Evolutionary conservation across 306 rosid species (phyloP).

Genomic region (Trifolium fragiferum): DNA sequence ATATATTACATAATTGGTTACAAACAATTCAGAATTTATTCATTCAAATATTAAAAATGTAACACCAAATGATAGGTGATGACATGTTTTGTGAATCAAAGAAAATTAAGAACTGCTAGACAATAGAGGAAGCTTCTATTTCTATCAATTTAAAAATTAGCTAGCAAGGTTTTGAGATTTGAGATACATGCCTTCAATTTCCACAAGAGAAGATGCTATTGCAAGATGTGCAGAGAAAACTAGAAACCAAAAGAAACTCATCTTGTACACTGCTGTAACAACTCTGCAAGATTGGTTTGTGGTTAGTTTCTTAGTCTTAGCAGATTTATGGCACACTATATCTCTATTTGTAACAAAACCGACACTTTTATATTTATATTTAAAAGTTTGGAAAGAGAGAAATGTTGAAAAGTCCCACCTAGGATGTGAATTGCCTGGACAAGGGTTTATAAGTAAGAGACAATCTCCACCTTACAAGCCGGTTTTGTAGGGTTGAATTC

Average conservation of each 20-base stretch:
- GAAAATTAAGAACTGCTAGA: not conserved
- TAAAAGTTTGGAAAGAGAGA: not conserved
- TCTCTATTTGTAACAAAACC: conserved; percentile 19
- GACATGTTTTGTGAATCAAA: not conserved
- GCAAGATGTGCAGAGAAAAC: conserved; percentile 51
- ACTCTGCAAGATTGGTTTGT: not conserved
- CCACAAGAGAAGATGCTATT: conserved; percentile 44
- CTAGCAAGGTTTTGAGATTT: not conserved
- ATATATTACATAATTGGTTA: not conserved
- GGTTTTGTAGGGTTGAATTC: too few relatives aligned
- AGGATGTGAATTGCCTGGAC: too few relatives aligned
- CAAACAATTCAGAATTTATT: conserved; percentile 3
- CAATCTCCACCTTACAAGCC: too few relatives aligned
- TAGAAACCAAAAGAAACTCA: conserved; percentile 54
- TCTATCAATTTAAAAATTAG: conserved; percentile 1
- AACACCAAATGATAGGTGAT: not conserved
- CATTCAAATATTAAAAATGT: conserved; percentile 32
- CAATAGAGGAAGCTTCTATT: conserved; percentile 10
- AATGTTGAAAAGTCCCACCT: too few relatives aligned
- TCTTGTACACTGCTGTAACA: conserved; percentile 20
- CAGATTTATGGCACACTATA: conserved; percentile 29
- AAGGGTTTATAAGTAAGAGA: too few relatives aligned
- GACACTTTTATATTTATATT: conserved; percentile 24
- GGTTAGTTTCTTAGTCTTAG: conserved; percentile 1
- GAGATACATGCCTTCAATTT: conserved; percentile 54